These are phyloP conservation scores for Jaltomata sinuosa DNA, from an alignment of 257 asterid species.

Conservation along the genomic window DNA sequence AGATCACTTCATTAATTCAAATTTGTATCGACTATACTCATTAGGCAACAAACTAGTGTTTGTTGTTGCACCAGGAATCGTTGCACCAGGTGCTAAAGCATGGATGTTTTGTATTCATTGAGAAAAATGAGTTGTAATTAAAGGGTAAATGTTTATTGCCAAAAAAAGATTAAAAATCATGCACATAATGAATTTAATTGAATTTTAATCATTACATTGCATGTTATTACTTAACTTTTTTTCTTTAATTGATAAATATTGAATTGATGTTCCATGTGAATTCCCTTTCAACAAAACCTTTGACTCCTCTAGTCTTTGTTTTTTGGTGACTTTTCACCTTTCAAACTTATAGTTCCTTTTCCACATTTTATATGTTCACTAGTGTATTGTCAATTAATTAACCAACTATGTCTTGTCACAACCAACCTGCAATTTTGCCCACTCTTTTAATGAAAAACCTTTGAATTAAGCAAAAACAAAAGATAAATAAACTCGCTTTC, in stretches of 20 bases:
- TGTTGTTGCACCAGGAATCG: no score
- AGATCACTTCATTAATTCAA: background rate
- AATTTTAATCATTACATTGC: background rate
- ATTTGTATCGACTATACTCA: background rate
- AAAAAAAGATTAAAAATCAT: no score
- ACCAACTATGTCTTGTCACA: background rate
- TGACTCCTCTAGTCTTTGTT: background rate
- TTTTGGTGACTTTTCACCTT: background rate
- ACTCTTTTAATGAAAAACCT: background rate
- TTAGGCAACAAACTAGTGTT: no score
- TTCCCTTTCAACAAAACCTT: conserved; percentile 11
- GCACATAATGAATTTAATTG: background rate
- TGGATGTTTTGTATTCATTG: no score
- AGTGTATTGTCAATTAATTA: background rate
- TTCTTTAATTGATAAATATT: background rate
- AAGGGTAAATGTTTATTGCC: background rate
- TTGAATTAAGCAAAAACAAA: background rate
- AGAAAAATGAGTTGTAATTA: no score
- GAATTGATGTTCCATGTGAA: background rate
- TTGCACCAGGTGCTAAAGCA: no score
- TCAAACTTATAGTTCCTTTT: background rate
- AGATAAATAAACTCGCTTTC: background rate
- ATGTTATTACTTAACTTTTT: background rate
- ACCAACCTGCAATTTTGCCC: background rate
- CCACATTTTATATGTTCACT: background rate